Evolutionary conservation across 768 basidiomycete species (phyloP), one percentile per base, ranked within the genome.

Genomic region (Udeniomyces megalosporus): DNA sequence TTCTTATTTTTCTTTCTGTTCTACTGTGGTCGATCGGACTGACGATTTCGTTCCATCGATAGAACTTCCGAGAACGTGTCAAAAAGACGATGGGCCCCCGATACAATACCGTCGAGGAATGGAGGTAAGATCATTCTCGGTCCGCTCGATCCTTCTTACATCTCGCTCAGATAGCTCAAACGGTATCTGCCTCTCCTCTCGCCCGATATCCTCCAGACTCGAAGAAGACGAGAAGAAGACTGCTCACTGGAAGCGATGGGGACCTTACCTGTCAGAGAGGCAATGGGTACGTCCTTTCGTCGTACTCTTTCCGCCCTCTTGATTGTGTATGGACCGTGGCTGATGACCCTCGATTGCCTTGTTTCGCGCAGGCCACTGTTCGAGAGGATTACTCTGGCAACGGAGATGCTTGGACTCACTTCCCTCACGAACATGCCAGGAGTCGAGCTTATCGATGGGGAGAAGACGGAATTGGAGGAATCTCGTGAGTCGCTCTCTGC

Each of bases 171-270:
- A n/a, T n/a, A 8, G 24, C 4, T 1, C 28, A 42, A 26, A 38
- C 15, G 38, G 26, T 46, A 24, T 42, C 3, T 15, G 26, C 26
- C 2, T 1, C 63, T 2, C 6, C 29, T 15, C 3, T n/a, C 20
- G 4, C 24, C 1, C 14, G 42, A 7, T 52, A 17, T 35, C 2
- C 24, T 22, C 3, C 60, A 68, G 71, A 47, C 80, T 99, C n/a
- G 75, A 82, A 53, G 86, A 96, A 69, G 88, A 90, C 67, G 83
- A 80, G 62, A 77, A 78, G 54, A 84, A 81, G 67, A 83, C 88
- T 67, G 79, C 79, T 54, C 92, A 97, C 74, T 99, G 95, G 95
- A 97, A 97, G 75, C 80, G 88, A 68, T 97, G 93, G 93, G 95
- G 95, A 22, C 95, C 95, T 17, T 99, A 99, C 76, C 80, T 99